Percentiles rank a stretch among this genome's conserved stretches.
These are phyloP conservation scores for Beauveria sp. DNA, from an alignment of 2,329 filamentous ascomycete genomes.

Conservation along the genomic window DNA sequence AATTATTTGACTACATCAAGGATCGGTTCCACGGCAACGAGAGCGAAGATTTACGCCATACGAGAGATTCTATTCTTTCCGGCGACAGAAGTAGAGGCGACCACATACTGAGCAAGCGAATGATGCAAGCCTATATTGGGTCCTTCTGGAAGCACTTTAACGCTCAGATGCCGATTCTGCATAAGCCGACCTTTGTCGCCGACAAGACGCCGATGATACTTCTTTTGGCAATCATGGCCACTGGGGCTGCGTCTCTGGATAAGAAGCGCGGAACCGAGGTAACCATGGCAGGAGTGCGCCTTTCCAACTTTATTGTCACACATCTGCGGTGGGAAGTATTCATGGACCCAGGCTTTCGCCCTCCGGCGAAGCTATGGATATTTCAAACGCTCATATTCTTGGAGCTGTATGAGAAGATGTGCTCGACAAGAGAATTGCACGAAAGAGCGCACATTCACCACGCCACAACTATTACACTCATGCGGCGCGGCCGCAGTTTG, in stretches of 20 bases:
- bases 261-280: conserved; percentile 68
- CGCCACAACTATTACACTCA: conserved; percentile 87
- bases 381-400: conserved; percentile 86
- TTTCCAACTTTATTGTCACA: conserved; percentile 87
- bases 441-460: conserved; percentile 96
- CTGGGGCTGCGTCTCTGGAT: conserved; percentile 85
- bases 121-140: conserved; percentile 92
- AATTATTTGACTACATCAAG: conserved; percentile 74
- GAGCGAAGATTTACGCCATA: conserved; percentile 63
- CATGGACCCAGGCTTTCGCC: conserved; percentile 80
- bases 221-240: conserved; percentile 81
- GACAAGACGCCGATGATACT: conserved; percentile 80
- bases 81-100: conserved; percentile 62
- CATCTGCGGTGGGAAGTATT: conserved; percentile 96
- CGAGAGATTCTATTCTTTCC: conserved; percentile 69
- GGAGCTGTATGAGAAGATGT: conserved; percentile 97
- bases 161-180: conserved; percentile 86
- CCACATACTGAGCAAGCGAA: conserved; percentile 72
- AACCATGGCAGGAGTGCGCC: conserved; percentile 67
- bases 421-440: conserved; percentile 82
- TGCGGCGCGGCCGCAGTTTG: conserved; percentile 86
- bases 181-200: conserved; percentile 87
- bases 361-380: conserved; percentile 90
- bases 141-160: conserved; percentile 96
- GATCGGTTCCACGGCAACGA: conserved; percentile 75